Percentiles rank a stretch among this genome's conserved stretches.
These are phyloP conservation scores for Pelargonium myrrhifolium DNA, from an alignment of 441 rosid species.

Conservation along the genomic window DNA sequence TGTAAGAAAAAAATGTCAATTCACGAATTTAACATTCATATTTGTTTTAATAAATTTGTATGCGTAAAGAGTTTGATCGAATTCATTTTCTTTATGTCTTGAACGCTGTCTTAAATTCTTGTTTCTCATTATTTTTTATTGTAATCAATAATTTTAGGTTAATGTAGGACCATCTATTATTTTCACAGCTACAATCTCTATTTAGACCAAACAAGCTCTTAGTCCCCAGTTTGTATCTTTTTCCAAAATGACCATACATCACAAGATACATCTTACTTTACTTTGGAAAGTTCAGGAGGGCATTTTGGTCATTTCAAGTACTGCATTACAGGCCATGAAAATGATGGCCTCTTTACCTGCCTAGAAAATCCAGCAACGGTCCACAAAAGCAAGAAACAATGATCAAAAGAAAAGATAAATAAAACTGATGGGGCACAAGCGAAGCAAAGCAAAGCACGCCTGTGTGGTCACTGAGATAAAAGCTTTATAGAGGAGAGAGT, in stretches of 20 bases:
- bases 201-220: too few relatives aligned
- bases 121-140: too few relatives aligned
- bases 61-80: too few relatives aligned
- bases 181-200: conserved; percentile 10
- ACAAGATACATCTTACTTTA: not conserved
- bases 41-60: too few relatives aligned
- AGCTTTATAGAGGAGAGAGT: not conserved
- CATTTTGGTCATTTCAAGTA: conserved; percentile 15
- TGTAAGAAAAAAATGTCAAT: too few relatives aligned
- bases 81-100: too few relatives aligned
- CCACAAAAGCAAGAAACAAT: conserved; percentile 23
- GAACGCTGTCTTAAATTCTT: too few relatives aligned
- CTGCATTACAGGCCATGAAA: conserved; percentile 8
- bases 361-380: conserved; percentile 26
- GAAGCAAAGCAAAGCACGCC: conserved; percentile 19
- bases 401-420: conserved; percentile 10
- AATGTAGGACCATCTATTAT: conserved; percentile 17
- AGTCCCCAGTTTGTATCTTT: not conserved
- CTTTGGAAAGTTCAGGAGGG: conserved; percentile 8
- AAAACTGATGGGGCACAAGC: conserved; percentile 22
- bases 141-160: too few relatives aligned
- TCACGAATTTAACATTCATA: too few relatives aligned
- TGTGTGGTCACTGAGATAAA: conserved; percentile 28
- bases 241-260: conserved; percentile 11
- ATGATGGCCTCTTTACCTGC: conserved; percentile 13